Conservation (phyloP, 2,329 filamentous ascomycete genomes). For the Lecanicillium sp. region DNA sequence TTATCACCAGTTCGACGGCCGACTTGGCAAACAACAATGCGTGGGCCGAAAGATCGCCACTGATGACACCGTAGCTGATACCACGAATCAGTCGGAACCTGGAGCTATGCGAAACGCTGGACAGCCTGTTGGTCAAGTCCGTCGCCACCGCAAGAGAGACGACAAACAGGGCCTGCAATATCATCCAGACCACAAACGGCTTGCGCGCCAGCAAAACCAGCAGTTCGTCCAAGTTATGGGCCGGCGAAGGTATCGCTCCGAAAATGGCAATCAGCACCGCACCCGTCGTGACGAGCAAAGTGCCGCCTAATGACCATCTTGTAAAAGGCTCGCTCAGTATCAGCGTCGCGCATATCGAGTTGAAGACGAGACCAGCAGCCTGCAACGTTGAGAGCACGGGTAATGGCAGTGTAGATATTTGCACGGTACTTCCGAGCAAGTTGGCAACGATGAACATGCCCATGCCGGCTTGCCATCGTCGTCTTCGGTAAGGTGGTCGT, state of each 20-base stretch:
- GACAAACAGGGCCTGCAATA: conserved; percentile 67
- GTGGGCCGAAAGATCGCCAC: conserved; percentile 90
- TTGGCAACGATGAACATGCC: conserved; percentile 94
- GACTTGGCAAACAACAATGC: conserved; percentile 91
- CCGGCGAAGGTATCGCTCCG: conserved; percentile 86
- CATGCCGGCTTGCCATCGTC: conserved; percentile 97
- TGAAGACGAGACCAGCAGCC: conserved; percentile 94
- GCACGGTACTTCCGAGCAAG: conserved; percentile 87
- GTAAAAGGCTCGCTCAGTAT: conserved; percentile 93
- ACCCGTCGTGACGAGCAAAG: conserved; percentile 76
- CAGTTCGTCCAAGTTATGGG: conserved; percentile 78
- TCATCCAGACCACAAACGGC: conserved; percentile 85
- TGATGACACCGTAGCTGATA: conserved; percentile 81
- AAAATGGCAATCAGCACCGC: conserved; percentile 92
- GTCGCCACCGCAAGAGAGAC: conserved; percentile 57
- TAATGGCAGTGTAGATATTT: conserved; percentile 91
- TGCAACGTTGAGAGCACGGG: conserved; percentile 93
- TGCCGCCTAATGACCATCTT: conserved; percentile 84
- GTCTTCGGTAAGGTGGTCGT: conserved; percentile 79
- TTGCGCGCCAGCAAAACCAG: conserved; percentile 64
- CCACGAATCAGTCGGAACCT: conserved; percentile 71
- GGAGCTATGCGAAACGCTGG: conserved; percentile 49
- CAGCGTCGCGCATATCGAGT: conserved; percentile 92
- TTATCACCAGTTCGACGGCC: conserved; percentile 86
- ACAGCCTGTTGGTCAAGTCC: conserved; percentile 45